Evolutionary conservation across 2,329 filamentous ascomycete species (phyloP), one percentile per base, ranked within the genome.

Genomic region (Curvularia verruculosa): DNA sequence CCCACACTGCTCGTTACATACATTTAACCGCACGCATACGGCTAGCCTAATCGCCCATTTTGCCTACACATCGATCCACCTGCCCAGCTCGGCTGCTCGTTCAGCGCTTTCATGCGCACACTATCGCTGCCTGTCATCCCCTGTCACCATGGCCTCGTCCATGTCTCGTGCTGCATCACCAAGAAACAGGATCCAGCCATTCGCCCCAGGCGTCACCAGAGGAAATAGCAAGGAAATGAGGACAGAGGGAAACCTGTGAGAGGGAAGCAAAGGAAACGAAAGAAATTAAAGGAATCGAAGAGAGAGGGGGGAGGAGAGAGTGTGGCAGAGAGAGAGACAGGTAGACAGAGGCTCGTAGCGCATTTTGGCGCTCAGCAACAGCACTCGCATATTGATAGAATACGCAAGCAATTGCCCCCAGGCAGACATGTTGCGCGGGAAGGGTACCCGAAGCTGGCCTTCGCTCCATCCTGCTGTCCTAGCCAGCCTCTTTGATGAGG

Each of bases 391-490:
- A 40, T 26, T 28, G 44, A 37, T 18, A 47, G 37, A 21, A 26
- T 46, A 9, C 19, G 12, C 47, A 31, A 47, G 26, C 4, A 4
- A 23, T 28, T 18, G 44, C 19, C 19, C 23, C 26, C 23, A n/a
- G 19, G 26, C 21, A 28, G 18, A 19, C 34, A 28, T 23, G 50
- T 21, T 23, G 29, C 7, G 47, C 55, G 45, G 19, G 9, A 45
- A 31, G 46, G 34, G 36, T 34, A 34, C 43, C 18, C 43, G 43
- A 49, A 52, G 58, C 58, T 54, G 56, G 60, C n/a, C 37, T 59
- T 52, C 26, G 31, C 37, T 8, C 24, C n/a, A 52, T 49, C 21
- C 39, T 52, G 46, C 36, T 45, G 31, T 46, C 21, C 21, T 54
- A 54, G 56, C 58, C 52, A 56, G 58, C 34, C 43, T 59, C 56